phyloP scores from a whole-genome alignment of 139 green algal genomes.

The Parachlorella kessleri region DNA sequence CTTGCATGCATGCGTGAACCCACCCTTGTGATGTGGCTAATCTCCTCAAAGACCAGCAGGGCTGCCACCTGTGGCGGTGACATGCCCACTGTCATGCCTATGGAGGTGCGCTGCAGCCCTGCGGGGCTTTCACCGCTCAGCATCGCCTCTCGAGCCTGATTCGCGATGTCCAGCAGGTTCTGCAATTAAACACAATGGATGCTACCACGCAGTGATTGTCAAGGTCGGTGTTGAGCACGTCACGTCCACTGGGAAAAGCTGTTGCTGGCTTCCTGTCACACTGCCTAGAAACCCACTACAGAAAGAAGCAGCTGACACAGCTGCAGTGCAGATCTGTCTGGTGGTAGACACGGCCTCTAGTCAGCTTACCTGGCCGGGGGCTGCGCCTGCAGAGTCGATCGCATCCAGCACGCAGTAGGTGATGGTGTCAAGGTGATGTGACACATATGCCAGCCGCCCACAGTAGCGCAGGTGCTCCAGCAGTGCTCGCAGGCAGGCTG shows the following conservation, averaged over 20 bases:
- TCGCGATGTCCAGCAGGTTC: neutral
- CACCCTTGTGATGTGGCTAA: conserved; percentile 37
- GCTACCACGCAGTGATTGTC: no score
- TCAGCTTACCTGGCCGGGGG: neutral
- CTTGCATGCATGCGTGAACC: no score
- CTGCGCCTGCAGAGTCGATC: conserved; percentile 4
- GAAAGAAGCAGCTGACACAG: no score
- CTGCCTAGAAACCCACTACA: no score
- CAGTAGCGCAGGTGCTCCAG: conserved; percentile 49
- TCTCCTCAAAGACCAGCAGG: conserved; percentile 40
- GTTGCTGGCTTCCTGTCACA: no score
- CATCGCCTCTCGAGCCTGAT: neutral
- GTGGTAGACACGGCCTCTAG: neutral
- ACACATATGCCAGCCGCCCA: conserved; percentile 34
- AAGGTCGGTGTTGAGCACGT: no score
- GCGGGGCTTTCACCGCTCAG: neutral
- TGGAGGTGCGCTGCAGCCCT: neutral
- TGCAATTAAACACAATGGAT: neutral
- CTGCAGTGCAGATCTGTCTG: no score
- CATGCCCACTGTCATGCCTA: conserved; percentile 21
- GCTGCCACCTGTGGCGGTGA: conserved; percentile 30
- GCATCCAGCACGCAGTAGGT: conserved; percentile 24
- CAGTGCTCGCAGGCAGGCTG: conserved; percentile 22
- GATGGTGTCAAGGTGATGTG: conserved; percentile 41
- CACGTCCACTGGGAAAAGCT: no score